Conservation (phyloP, 306 rosid genomes). For the Sicyos baderoa region DNA sequence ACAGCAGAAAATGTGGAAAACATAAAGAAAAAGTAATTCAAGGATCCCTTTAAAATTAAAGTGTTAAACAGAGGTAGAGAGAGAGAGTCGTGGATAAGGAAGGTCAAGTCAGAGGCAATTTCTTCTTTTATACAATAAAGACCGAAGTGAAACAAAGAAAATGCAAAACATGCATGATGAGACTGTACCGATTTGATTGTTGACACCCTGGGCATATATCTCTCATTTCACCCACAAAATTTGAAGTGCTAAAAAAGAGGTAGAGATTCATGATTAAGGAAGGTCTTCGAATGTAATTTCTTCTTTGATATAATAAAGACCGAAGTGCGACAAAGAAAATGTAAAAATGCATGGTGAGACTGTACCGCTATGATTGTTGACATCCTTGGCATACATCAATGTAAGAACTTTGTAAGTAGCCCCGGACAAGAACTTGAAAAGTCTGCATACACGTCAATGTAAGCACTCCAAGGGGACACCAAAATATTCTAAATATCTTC, state of each 20-base stretch:
- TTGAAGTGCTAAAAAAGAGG: too few relatives aligned
- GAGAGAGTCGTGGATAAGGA: background rate
- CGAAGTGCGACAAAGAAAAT: too few relatives aligned
- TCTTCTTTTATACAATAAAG: background rate
- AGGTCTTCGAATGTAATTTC: too few relatives aligned
- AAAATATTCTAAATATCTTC: background rate
- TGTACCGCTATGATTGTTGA: too few relatives aligned
- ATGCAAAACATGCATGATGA: background rate
- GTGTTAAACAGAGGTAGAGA: background rate
- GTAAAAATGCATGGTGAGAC: too few relatives aligned
- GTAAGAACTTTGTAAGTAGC: background rate
- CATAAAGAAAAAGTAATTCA: background rate
- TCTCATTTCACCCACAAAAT: background rate
- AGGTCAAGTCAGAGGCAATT: background rate
- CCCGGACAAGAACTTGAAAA: background rate
- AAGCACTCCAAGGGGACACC: background rate
- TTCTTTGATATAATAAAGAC: too few relatives aligned
- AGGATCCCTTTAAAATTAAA: background rate
- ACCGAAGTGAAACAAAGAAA: background rate
- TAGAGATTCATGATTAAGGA: too few relatives aligned
- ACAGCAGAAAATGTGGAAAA: background rate
- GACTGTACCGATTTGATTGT: background rate
- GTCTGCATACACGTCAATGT: background rate
- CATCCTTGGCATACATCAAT: too few relatives aligned
- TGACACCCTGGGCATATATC: background rate